Percentiles rank a stretch among this genome's conserved stretches.
These are phyloP conservation scores for Populus ilicifolia DNA, from an alignment of 345 rosid species.

Conservation along the genomic window DNA sequence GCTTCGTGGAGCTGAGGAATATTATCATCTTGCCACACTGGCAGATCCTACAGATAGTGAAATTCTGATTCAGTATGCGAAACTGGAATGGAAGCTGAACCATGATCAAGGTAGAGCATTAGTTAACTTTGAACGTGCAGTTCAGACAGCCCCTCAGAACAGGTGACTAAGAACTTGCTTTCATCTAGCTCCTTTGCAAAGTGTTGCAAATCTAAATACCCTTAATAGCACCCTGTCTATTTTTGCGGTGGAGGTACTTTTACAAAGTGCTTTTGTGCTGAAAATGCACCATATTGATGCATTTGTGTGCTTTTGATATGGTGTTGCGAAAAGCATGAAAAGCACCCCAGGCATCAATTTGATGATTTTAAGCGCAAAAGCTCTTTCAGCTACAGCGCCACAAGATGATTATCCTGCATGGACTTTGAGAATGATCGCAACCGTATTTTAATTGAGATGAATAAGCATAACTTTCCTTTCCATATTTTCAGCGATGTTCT, in stretches of 20 bases:
- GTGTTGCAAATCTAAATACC: not conserved
- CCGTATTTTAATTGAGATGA: not conserved
- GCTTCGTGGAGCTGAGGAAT: slow-evolving; percentile 64
- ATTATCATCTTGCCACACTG: slow-evolving; percentile 52
- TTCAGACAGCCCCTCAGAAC: slow-evolving; percentile 58
- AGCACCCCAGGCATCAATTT: not conserved
- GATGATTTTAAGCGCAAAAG: not conserved
- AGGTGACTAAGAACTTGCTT: slow-evolving; percentile 34
- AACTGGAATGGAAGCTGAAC: slow-evolving; percentile 64
- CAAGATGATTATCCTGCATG: not conserved
- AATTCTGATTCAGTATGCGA: slow-evolving; percentile 55
- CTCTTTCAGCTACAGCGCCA: not conserved
- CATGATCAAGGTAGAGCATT: slow-evolving; percentile 54
- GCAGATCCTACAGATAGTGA: slow-evolving; percentile 66
- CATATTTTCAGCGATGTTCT: slow-evolving; percentile 45
- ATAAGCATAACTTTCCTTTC: not conserved
- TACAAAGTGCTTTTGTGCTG: not conserved
- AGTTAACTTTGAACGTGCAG: slow-evolving; percentile 59
- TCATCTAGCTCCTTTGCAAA: not conserved
- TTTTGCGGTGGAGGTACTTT: not conserved
- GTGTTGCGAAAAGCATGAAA: not conserved
- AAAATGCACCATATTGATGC: not conserved
- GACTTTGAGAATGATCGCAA: not conserved
- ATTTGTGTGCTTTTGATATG: not conserved
- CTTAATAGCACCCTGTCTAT: not conserved